Conservation (phyloP, 2,329 filamentous ascomycete genomes). For the Verticillium nonalfalfae region DNA sequence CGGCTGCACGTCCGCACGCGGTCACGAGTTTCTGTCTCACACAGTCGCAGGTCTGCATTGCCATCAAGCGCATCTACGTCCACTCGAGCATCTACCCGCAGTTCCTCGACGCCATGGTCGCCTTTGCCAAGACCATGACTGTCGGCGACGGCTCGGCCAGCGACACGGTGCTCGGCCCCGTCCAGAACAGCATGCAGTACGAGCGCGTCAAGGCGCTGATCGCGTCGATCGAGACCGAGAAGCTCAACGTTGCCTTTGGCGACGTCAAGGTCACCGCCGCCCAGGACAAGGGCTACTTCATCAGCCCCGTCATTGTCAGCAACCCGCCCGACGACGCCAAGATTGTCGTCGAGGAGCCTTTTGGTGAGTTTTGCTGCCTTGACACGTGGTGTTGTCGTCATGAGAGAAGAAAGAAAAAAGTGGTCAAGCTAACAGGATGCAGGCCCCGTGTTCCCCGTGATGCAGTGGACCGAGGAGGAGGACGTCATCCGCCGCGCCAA, state of each 20-base stretch:
- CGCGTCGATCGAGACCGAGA: slow-evolving; percentile 8
- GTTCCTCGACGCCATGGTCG: slow-evolving; percentile 9
- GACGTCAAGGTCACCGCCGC: slow-evolving; percentile 1
- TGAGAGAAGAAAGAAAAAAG: neutral
- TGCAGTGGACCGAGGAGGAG: slow-evolving; percentile 48
- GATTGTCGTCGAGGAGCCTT: slow-evolving; percentile 34
- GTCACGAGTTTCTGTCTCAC: neutral
- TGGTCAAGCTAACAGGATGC: neutral
- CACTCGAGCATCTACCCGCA: slow-evolving; percentile 43
- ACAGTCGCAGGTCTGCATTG: slow-evolving; percentile 42
- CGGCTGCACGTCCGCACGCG: no score
- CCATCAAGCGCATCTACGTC: slow-evolving; percentile 47
- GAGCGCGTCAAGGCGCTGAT: slow-evolving; percentile 24
- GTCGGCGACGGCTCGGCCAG: slow-evolving; percentile 8
- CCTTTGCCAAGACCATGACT: slow-evolving; percentile 7
- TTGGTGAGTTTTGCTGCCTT: neutral
- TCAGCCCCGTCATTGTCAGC: slow-evolving; percentile 13
- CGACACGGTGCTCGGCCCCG: slow-evolving; percentile 38
- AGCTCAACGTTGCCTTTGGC: slow-evolving; percentile 7
- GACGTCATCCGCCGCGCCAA: slow-evolving; percentile 40
- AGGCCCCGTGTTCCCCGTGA: slow-evolving; percentile 56
- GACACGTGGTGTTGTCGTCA: no score
- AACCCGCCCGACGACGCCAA: slow-evolving; percentile 35
- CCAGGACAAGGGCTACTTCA: slow-evolving; percentile 12
- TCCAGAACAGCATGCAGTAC: slow-evolving; percentile 61